Base-by-base conservation (phyloP, 176 grass and related monocot genomes). In the Cenchrus purpureus region DNA sequence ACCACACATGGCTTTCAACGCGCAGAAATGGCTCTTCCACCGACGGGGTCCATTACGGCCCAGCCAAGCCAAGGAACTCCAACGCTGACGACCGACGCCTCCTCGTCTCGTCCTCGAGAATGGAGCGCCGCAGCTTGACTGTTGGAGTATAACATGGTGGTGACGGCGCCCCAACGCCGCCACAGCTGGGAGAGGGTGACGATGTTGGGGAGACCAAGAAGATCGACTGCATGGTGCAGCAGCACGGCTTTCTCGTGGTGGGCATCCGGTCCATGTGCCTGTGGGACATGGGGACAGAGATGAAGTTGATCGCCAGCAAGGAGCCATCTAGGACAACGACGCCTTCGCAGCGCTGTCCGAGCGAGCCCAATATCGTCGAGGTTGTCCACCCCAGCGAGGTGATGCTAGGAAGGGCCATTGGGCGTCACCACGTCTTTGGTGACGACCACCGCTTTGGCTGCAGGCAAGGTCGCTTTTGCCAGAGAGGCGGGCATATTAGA, bases 241-340 rank as follows among this genome's bases (percentile, higher is more conserved):
- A 60, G 73, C 78, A 84, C 3, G 88, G 77, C 17, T 80, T 88
- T 4, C 67, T 86, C 1, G 11, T 82, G 22, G 37, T 82, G 34
- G 83, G 31, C 22, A 16, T 85, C 17, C 79, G 91, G 59, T 88
- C 95, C 12, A 79, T 98, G 68, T 92, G 89, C 83, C 66, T 98
- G 68, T 82, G 96, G 54, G 96, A 98, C 73, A 93, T 95, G 87
- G 96, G 96, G n/a, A 98, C 96, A 5, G 96, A 98, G 83, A 98
- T 95, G 96, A 98, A 93, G 0, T 93, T 93, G n/a, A 98, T 98
- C 8, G 96, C 96, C 17, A 98, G 96, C 82, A 95, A 98, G 74
- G 96, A 98, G 82, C 96, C 96, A 65, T 98, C 96, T 48, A 90
- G 96, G 79, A 91, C 96, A 0, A 89, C 87, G 58, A 98, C 96